Percentiles rank a stretch among this genome's conserved stretches.
phyloP scores from a whole-genome alignment of 208 protist species.

The Wallacemonas sp. region DNA sequence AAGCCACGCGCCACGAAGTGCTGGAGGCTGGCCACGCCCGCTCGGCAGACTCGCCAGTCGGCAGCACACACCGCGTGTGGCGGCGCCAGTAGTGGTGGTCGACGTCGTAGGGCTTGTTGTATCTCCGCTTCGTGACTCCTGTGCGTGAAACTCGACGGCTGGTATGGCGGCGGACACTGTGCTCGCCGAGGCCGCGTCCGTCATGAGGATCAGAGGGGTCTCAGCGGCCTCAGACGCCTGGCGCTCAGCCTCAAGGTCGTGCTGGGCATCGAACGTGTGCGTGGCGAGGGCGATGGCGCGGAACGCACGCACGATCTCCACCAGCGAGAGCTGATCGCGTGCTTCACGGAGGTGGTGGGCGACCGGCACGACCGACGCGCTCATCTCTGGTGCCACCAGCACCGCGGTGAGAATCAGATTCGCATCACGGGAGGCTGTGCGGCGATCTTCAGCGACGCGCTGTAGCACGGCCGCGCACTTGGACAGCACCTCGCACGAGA shows the following conservation, averaged over 20 bases:
- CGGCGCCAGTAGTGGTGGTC: no score
- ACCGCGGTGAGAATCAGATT: constrained; percentile 35
- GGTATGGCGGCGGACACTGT: not conserved
- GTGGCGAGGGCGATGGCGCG: constrained; percentile 33
- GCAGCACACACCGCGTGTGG: not conserved
- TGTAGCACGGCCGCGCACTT: constrained; percentile 25
- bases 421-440: not conserved
- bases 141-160: not conserved
- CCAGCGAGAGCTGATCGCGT: constrained; percentile 19
- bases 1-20: constrained; percentile 33
- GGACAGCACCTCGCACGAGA: not conserved
- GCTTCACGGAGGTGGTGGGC: constrained; percentile 30
- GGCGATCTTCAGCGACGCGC: constrained; percentile 26
- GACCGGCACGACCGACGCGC: constrained; percentile 22
- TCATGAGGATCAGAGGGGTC: not conserved
- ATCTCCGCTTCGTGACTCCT: not conserved
- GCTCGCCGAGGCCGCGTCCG: no score
- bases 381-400: constrained; percentile 25
- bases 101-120: no score
- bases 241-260: constrained; percentile 26
- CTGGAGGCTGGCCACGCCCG: constrained; percentile 7
- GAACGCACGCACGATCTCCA: constrained; percentile 33
- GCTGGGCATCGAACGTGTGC: constrained; percentile 21
- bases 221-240: constrained; percentile 16
- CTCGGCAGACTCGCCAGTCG: constrained; percentile 15